phyloP scores from a whole-genome alignment of 1,139 yeast species.

The Yamadazyma dendronema region DNA sequence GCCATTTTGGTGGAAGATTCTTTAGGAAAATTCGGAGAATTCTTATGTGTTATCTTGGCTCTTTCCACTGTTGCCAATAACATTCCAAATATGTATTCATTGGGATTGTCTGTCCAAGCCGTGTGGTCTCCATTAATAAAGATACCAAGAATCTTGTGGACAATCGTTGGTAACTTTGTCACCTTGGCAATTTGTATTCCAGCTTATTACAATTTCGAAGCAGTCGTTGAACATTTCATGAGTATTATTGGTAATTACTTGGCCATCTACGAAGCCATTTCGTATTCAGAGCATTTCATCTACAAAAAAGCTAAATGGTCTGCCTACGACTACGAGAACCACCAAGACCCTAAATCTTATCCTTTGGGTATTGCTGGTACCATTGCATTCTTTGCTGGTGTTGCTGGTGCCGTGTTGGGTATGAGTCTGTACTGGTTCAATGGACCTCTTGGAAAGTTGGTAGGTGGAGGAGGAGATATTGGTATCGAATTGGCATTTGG shows the following conservation, averaged over 20 bases:
- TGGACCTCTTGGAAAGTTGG: slow-evolving; percentile 62
- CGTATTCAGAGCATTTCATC: slow-evolving; percentile 74
- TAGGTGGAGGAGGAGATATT: slow-evolving; percentile 82
- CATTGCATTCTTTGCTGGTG: slow-evolving; percentile 77
- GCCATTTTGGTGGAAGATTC: slow-evolving; percentile 75
- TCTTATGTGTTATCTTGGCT: slow-evolving; percentile 80
- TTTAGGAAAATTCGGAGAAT: slow-evolving; percentile 84
- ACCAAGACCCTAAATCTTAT: slow-evolving; percentile 51
- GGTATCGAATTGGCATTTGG: slow-evolving; percentile 79
- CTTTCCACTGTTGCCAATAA: slow-evolving; percentile 86
- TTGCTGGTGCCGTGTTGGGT: slow-evolving; percentile 81
- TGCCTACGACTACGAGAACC: slow-evolving; percentile 63
- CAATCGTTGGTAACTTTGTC: slow-evolving; percentile 68
- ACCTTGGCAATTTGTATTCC: slow-evolving; percentile 87
- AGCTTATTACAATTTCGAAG: slow-evolving; percentile 74
- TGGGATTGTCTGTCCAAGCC: slow-evolving; percentile 81
- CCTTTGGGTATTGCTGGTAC: slow-evolving; percentile 80
- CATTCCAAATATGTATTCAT: slow-evolving; percentile 89
- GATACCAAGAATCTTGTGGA: slow-evolving; percentile 83
- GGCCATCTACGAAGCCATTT: slow-evolving; percentile 76
- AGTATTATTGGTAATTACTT: slow-evolving; percentile 87
- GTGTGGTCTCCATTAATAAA: slow-evolving; percentile 68
- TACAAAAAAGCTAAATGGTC: slow-evolving; percentile 59
- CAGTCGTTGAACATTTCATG: slow-evolving; percentile 83
- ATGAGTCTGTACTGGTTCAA: slow-evolving; percentile 83